phyloP scores from a whole-genome alignment of 345 rosid species.

The Brassica napus region Da-Ae NC_063450.1:53950501-53951000 shows the following conservation, averaged over 20 bases:
- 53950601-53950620: slow-evolving; percentile 60
- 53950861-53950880: slow-evolving; percentile 52
- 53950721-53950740: slow-evolving; percentile 67
- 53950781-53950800: slow-evolving; percentile 44
- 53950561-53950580: slow-evolving; percentile 59
- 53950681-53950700: slow-evolving; percentile 70
- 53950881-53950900: slow-evolving; percentile 69
- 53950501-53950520: slow-evolving; percentile 94
- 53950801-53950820: slow-evolving; percentile 61
- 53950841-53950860: slow-evolving; percentile 69
- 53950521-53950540: slow-evolving; percentile 85
- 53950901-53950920: slow-evolving; percentile 66
- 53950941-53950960: slow-evolving; percentile 69
- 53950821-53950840: slow-evolving; percentile 60
- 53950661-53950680: slow-evolving; percentile 69
- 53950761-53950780: slow-evolving; percentile 67
- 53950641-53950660: slow-evolving; percentile 81
- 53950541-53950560: slow-evolving; percentile 58
- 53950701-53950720: slow-evolving; percentile 70
- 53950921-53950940: slow-evolving; percentile 81
- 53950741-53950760: slow-evolving; percentile 56
- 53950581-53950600: slow-evolving; percentile 82
- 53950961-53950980: slow-evolving; percentile 57
- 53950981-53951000: slow-evolving; percentile 58
- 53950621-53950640: slow-evolving; percentile 71